These are phyloP conservation scores for Petunia hybrid DNA, from an alignment of 305 asterid genomes.

Conservation along the genomic window DNA sequence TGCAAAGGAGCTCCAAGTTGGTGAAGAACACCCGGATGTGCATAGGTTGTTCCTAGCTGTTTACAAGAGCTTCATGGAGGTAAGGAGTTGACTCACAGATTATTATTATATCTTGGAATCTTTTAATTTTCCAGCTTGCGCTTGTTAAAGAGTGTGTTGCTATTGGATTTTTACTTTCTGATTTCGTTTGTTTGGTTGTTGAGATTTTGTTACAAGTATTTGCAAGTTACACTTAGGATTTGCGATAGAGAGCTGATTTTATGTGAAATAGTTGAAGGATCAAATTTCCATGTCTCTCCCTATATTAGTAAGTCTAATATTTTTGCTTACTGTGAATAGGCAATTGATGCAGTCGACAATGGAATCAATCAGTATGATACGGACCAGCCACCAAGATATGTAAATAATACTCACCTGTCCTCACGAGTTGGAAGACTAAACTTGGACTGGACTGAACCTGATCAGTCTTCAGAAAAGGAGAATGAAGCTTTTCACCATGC, in stretches of 20 bases:
- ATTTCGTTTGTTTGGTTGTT: neutral
- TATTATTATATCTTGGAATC: constrained; percentile 2
- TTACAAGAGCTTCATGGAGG: constrained; percentile 91
- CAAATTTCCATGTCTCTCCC: neutral
- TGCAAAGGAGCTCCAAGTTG: constrained; percentile 88
- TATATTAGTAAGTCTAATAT: constrained; percentile 20
- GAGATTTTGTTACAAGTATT: neutral
- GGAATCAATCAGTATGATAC: constrained; percentile 86
- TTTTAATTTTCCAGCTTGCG: neutral
- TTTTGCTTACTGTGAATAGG: constrained; percentile 46
- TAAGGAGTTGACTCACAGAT: constrained; percentile 21
- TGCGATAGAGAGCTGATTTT: neutral
- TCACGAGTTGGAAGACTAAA: constrained; percentile 78
- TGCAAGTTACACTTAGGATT: neutral
- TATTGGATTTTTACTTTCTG: constrained; percentile 14
- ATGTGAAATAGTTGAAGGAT: constrained; percentile 23
- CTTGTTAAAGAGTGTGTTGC: neutral
- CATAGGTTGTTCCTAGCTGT: constrained; percentile 77
- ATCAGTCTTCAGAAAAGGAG: constrained; percentile 79
- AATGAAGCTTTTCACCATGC: constrained; percentile 75
- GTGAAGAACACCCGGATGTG: constrained; percentile 82
- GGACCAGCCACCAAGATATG: constrained; percentile 77
- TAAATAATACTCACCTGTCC: constrained; percentile 75
- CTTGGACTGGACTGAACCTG: constrained; percentile 83
- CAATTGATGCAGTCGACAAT: constrained; percentile 84